phyloP scores from a whole-genome alignment of 1,284 basidiomycete species.

The Paramarasmius palmivorus region DNA sequence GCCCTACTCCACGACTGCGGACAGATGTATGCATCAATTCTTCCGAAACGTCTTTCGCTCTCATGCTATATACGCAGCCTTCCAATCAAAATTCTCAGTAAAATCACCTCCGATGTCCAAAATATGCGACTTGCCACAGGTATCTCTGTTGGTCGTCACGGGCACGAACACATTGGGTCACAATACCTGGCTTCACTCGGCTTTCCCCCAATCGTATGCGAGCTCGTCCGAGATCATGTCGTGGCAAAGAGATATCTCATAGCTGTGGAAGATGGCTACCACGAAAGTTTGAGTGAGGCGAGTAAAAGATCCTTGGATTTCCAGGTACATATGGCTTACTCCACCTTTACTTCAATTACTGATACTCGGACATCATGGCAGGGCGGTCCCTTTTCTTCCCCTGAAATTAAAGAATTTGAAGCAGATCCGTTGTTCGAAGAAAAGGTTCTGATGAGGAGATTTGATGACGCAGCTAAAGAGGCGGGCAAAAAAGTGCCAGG shows the following conservation, averaged over 20 bases:
- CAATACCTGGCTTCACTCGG: slow-evolving; percentile 9
- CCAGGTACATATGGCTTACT: slow-evolving; percentile 1
- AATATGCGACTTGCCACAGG: slow-evolving; percentile 7
- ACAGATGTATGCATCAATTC: not conserved
- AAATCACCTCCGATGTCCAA: not conserved
- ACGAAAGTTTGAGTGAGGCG: slow-evolving; percentile 9
- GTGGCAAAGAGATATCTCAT: slow-evolving; percentile 14
- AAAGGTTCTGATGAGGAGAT: slow-evolving; percentile 10
- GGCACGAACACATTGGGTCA: slow-evolving; percentile 9
- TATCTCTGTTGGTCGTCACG: slow-evolving; percentile 6
- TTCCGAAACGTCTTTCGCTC: too few species aligned
- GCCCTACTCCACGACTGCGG: not conserved
- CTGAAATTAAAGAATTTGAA: slow-evolving; percentile 4
- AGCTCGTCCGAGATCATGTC: slow-evolving; percentile 12
- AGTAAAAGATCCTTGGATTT: slow-evolving; percentile 8
- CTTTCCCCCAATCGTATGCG: slow-evolving; percentile 6
- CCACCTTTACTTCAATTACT: not conserved
- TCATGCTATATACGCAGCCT: not conserved
- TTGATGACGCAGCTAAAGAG: slow-evolving; percentile 15
- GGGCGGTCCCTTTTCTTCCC: slow-evolving; percentile 11
- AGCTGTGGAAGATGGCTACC: slow-evolving; percentile 11
- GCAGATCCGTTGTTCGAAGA: slow-evolving; percentile 10
- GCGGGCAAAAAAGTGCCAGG: slow-evolving; percentile 6
- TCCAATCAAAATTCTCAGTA: not conserved
- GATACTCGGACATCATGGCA: not conserved